Conservation (phyloP, 2,329 filamentous ascomycete genomes). For the Neofusicoccum laricinum region DNA sequence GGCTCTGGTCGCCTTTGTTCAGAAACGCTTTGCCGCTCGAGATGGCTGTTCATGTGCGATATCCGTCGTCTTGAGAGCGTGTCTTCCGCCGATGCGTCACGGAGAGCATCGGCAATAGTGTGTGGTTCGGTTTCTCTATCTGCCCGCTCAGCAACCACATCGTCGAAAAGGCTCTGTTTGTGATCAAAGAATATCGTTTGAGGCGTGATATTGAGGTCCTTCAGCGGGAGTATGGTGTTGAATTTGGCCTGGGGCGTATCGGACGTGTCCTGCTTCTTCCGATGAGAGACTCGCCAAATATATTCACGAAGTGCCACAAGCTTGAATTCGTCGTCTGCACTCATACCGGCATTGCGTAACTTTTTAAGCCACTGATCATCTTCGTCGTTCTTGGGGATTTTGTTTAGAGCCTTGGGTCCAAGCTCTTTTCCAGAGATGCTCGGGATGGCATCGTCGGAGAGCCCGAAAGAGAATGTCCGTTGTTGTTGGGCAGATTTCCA, state of each 20-base stretch:
- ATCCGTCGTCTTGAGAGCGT: slow-evolving; percentile 49
- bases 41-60: slow-evolving; percentile 39
- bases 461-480: slow-evolving; percentile 65
- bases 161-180: slow-evolving; percentile 53
- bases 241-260: slow-evolving; percentile 47
- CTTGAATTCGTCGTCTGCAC: slow-evolving; percentile 82
- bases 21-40: slow-evolving; percentile 26
- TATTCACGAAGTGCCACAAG: slow-evolving; percentile 83
- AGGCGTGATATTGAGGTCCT: slow-evolving; percentile 71
- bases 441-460: slow-evolving; percentile 53
- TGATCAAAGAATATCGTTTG: slow-evolving; percentile 94
- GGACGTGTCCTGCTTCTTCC: slow-evolving; percentile 53
- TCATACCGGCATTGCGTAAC: slow-evolving; percentile 79
- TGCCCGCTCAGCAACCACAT: slow-evolving; percentile 29
- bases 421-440: slow-evolving; percentile 57
- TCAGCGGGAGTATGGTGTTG: slow-evolving; percentile 71
- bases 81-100: slow-evolving; percentile 84
- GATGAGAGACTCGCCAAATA: slow-evolving; percentile 79
- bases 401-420: slow-evolving; percentile 57
- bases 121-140: slow-evolving; percentile 50
- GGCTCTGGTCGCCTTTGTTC: slow-evolving; percentile 27
- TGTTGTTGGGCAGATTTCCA: slow-evolving; percentile 77
- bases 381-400: slow-evolving; percentile 76
- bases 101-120: slow-evolving; percentile 84
- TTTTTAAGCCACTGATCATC: slow-evolving; percentile 91